Evolutionary conservation across 805 yeast genomes (phyloP).

Genomic region (Isabelozyma heimii): DNA sequence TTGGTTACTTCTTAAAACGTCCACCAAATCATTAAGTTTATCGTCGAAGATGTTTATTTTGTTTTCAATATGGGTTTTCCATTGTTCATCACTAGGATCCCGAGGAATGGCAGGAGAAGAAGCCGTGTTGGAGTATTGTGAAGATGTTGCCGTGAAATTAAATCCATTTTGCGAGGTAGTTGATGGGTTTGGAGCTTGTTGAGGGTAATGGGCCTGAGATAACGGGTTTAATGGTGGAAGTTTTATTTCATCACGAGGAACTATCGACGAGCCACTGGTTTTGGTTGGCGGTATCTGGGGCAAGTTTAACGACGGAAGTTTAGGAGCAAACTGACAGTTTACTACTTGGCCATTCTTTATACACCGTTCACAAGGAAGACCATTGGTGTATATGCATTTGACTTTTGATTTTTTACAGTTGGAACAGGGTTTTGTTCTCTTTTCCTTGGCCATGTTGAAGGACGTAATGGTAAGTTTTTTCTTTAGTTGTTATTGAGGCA

Average conservation of each 20-base stretch:
- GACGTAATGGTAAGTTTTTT: not conserved
- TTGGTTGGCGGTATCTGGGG: conserved; percentile 14
- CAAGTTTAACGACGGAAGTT: conserved; percentile 42
- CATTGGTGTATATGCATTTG: conserved; percentile 50
- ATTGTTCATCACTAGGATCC: conserved; percentile 13
- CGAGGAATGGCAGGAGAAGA: not conserved
- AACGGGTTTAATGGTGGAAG: conserved; percentile 14
- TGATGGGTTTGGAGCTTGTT: not conserved
- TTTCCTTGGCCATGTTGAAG: conserved; percentile 31
- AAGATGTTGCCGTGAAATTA: not conserved
- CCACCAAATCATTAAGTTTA: conserved; percentile 37
- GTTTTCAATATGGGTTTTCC: conserved; percentile 35
- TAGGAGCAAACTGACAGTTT: conserved; percentile 54
- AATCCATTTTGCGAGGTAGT: not conserved
- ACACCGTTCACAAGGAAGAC: conserved; percentile 60
- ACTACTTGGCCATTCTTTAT: conserved; percentile 42
- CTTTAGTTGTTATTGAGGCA: too few species aligned
- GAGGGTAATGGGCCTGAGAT: conserved; percentile 1
- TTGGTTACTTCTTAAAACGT: conserved; percentile 31
- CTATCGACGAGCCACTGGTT: not conserved
- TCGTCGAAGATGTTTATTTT: conserved; percentile 35
- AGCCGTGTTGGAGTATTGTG: not conserved
- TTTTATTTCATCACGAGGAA: conserved; percentile 4
- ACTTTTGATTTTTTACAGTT: conserved; percentile 63
- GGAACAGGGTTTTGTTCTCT: conserved; percentile 58